Conservation (phyloP, 2,329 filamentous ascomycete genomes). For the Colletotrichum lentis region DNA sequence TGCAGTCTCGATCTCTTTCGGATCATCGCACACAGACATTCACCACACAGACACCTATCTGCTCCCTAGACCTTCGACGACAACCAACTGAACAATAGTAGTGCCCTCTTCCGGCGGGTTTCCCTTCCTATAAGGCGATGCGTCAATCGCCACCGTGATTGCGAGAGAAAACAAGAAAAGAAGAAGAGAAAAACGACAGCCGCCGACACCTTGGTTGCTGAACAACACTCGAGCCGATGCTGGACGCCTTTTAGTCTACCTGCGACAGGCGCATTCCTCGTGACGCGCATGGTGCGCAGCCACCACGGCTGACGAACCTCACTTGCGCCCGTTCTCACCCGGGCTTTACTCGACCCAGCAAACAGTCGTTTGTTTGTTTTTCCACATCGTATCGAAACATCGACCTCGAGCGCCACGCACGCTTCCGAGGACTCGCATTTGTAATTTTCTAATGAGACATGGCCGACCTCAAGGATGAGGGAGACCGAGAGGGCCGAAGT, state of each 20-base stretch:
- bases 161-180: neutral
- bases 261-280: conserved; percentile 39
- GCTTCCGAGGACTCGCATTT: neutral
- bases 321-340: conserved; percentile 19
- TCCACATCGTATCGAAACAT: neutral
- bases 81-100: neutral
- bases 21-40: conserved; percentile 35
- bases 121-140: conserved; percentile 9
- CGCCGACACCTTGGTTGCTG: neutral
- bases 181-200: neutral
- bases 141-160: conserved; percentile 5
- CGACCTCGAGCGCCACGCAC: neutral
- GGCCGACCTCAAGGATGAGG: conserved; percentile 45
- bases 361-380: conserved; percentile 13
- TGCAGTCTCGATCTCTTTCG: conserved; percentile 27
- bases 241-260: conserved; percentile 20
- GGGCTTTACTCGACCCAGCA: conserved; percentile 7
- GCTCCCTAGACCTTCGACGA: conserved; percentile 22
- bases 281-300: conserved; percentile 36
- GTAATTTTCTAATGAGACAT: conserved; percentile 40
- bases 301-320: conserved; percentile 37
- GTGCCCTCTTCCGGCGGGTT: neutral
- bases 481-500: conserved; percentile 37
- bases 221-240: conserved; percentile 22
- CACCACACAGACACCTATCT: conserved; percentile 31